These are phyloP conservation scores for Seiridium unicorne DNA, from an alignment of 2,329 filamentous ascomycete species.

Conservation along the genomic window DNA sequence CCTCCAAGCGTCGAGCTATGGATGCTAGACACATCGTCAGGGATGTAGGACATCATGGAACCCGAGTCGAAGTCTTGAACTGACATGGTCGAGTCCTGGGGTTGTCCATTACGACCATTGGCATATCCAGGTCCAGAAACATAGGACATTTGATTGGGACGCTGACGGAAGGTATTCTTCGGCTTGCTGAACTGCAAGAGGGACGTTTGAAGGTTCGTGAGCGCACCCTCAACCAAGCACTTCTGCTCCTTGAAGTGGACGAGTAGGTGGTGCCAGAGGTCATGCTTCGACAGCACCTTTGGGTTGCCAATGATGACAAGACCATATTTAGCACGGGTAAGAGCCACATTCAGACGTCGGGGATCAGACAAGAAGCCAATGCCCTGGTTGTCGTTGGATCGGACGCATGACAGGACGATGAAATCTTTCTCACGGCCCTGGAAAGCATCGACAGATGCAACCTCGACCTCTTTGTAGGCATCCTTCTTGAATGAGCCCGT, in stretches of 20 bases:
- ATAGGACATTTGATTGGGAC: conserved; percentile 73
- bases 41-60: conserved; percentile 92
- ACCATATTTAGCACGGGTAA: conserved; percentile 96
- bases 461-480: conserved; percentile 96
- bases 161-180: conserved; percentile 88
- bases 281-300: conserved; percentile 96
- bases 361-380: conserved; percentile 99
- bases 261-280: conserved; percentile 93
- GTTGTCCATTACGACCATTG: conserved; percentile 30
- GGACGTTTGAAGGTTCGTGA: conserved; percentile 94
- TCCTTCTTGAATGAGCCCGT: conserved; percentile 98
- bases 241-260: conserved; percentile 96
- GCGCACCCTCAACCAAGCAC: conserved; percentile 90
- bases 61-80: conserved; percentile 69
- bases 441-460: conserved; percentile 97
- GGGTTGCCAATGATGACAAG: conserved; percentile 96
- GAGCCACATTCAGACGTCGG: conserved; percentile 91
- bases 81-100: conserved; percentile 39
- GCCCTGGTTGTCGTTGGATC: conserved; percentile 97
- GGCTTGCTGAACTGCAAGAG: conserved; percentile 92
- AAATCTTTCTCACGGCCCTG: conserved; percentile 99
- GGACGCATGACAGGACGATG: conserved; percentile 95
- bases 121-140: conserved; percentile 41
- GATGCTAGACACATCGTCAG: conserved; percentile 94
- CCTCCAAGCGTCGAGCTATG: conserved; percentile 89